Base-by-base conservation (phyloP, 257 asterid species). In the Rubia yunnanensis region DNA sequence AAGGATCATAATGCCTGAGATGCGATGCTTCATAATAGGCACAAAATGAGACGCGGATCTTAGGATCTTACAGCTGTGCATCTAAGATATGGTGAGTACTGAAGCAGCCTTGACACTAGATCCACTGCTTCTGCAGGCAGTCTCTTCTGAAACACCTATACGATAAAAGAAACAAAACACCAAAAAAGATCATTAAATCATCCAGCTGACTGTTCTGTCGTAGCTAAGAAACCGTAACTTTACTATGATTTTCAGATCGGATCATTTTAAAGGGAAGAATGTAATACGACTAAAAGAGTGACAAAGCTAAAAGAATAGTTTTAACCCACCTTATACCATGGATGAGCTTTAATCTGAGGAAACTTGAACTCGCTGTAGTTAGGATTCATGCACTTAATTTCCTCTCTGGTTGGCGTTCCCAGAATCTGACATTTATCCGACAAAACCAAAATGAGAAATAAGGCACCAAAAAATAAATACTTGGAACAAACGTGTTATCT, bases 331-430 rank as follows among this genome's bases (percentile, higher is more conserved):
- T 91, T 91, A 83, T 91, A 95, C 96, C 95, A 91, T 0, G 98
- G 94, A 69, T 83, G 95, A 65, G 98, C 94, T 82, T 88, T 91
- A 63, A 91, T 86, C 70, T 84, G 98, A 70, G 96, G 98, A 76
- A 91, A 88, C 77, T 91, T 88, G 67, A 84, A 91, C 52, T 91
- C 98, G 0, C 73, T 88, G 72, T 91, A 91, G 70, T 88, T 84
- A 23, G 95, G 96, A 69, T 91, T 91, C 98, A 91, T 91, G 83
- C 96, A 88, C 80, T 83, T 88, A 72, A 91, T 91, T 81, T 91
- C 98, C 80, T 91, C 96, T 73, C 96, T 81, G 4, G 98, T 88
- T 6, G 98, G 98, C 7, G 98, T 91, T 63, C 98, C 98, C 73
- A 86, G 76, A 39, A 91, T 82, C 96, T 90, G 65, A 52, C 22